Base-by-base conservation (phyloP, 768 basidiomycete species). In the Lentinula guzmanii region DNA sequence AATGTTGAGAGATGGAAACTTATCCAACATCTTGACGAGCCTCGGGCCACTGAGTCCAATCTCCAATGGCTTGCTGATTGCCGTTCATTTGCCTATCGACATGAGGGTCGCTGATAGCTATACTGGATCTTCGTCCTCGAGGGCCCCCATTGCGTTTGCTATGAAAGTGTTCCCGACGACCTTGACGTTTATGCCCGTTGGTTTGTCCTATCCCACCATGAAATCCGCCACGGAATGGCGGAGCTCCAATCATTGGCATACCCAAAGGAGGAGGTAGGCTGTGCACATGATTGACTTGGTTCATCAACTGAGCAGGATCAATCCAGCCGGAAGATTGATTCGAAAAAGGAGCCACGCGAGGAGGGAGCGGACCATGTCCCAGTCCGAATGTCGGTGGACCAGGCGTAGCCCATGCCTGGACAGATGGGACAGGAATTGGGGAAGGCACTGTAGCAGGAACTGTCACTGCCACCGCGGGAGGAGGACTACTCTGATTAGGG, bases 41-140 rank as follows among this genome's bases (percentile, higher is more conserved):
- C 13, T 59, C 48, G 33, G 45, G 18, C 58, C 46, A 59, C 18
- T 48, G 45, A 48, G 43, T 59, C 45, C 48, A 59, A 39, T 59
- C 58, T 46, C 18, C 58, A 8, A 28, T 35, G 21, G 5, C 4
- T 28, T 46, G 45, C 16, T 15, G 3, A 24, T 45, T 31, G 8
- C 46, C 16, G 16, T 35, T 21, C 16, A 18, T 13, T 24, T n/a
- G 45, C 10, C 11, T 28, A 16, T 59, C 31, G 5, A 41, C 34
- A 24, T 45, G 56, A 37, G 39, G 24, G 42, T 37, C n/a, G 43
- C 16, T 21, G 15, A 33, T 7, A 21, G 15, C 24, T 15, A 24
- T 8, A 10, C 18, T 33, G 5, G 58, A 59, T 48, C 43, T 16
- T 11, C 58, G 58, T 3, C 58, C 58, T 35, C 48, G 58, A 35